These are phyloP conservation scores for Hypocrella siamensis DNA, from an alignment of 2,329 filamentous ascomycete species.

Conservation along the genomic window DNA sequence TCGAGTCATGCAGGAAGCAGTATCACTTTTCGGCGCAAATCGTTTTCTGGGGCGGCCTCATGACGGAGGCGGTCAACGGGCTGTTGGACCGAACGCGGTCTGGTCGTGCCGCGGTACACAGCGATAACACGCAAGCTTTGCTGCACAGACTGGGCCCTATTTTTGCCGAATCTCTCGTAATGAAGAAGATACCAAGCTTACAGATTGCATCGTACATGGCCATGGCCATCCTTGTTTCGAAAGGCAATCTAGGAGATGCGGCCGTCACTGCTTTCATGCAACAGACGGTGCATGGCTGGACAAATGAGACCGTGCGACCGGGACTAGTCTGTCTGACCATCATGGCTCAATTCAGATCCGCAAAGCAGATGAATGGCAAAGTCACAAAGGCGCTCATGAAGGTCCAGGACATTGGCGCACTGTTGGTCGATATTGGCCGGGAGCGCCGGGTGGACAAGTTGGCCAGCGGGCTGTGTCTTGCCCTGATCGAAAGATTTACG, in stretches of 20 bases:
- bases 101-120: slow-evolving; percentile 59
- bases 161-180: slow-evolving; percentile 61
- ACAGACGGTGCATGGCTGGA: slow-evolving; percentile 66
- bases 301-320: slow-evolving; percentile 52
- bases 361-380: slow-evolving; percentile 51
- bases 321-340: slow-evolving; percentile 70
- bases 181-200: slow-evolving; percentile 62
- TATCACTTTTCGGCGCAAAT: slow-evolving; percentile 65
- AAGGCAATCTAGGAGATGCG: slow-evolving; percentile 62
- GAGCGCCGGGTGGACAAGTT: slow-evolving; percentile 56
- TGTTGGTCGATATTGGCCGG: slow-evolving; percentile 44
- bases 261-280: slow-evolving; percentile 83
- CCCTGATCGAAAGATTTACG: slow-evolving; percentile 43
- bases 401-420: slow-evolving; percentile 40
- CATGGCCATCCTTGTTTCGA: slow-evolving; percentile 69
- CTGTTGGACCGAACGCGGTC: slow-evolving; percentile 67
- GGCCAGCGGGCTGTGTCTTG: slow-evolving; percentile 54
- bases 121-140: slow-evolving; percentile 67
- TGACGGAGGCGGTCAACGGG: slow-evolving; percentile 69
- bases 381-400: slow-evolving; percentile 56
- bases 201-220: slow-evolving; percentile 88
- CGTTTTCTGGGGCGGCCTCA: slow-evolving; percentile 81
- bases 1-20: slow-evolving; percentile 54
- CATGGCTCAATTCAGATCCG: slow-evolving; percentile 63
- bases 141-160: slow-evolving; percentile 50